Evolutionary conservation across 2,329 filamentous ascomycete genomes (phyloP).

Genomic region (Fonsecaea pugnacius): DNA sequence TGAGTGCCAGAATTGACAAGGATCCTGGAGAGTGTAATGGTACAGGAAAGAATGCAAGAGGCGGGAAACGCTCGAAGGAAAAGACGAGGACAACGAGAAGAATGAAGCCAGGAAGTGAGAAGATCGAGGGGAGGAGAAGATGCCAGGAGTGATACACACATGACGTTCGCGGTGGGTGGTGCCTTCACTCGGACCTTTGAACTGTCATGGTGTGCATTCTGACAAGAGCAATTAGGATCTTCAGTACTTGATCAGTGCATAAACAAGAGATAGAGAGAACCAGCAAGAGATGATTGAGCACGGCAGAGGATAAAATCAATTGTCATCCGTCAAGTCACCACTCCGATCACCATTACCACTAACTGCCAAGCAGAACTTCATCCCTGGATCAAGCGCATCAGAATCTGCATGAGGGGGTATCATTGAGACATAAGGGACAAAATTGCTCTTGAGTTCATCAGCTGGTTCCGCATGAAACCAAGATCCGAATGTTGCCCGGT

Average conservation of each 20-base stretch:
- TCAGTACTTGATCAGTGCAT: not conserved
- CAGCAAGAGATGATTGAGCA: no score
- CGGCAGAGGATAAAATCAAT: not conserved
- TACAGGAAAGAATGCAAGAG: not conserved
- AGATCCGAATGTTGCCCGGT: constrained; percentile 6
- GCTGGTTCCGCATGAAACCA: not conserved
- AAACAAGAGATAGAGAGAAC: not conserved
- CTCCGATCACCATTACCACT: not conserved
- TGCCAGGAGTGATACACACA: not conserved
- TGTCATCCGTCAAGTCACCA: not conserved
- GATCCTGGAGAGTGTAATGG: not conserved
- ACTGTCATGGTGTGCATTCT: no score
- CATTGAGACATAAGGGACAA: constrained; percentile 7
- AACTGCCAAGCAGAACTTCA: not conserved
- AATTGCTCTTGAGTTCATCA: not conserved
- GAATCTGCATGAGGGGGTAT: constrained; percentile 16
- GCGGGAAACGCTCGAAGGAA: not conserved
- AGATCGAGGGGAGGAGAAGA: no score
- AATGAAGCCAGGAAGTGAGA: not conserved
- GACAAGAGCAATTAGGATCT: no score
- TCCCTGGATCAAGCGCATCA: not conserved
- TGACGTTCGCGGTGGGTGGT: not conserved
- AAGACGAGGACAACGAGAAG: not conserved
- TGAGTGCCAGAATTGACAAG: not conserved
- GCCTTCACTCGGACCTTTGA: not conserved